Evolutionary conservation across 2,329 filamentous ascomycete genomes (phyloP).

Genomic region (Bisporella sp.): DNA sequence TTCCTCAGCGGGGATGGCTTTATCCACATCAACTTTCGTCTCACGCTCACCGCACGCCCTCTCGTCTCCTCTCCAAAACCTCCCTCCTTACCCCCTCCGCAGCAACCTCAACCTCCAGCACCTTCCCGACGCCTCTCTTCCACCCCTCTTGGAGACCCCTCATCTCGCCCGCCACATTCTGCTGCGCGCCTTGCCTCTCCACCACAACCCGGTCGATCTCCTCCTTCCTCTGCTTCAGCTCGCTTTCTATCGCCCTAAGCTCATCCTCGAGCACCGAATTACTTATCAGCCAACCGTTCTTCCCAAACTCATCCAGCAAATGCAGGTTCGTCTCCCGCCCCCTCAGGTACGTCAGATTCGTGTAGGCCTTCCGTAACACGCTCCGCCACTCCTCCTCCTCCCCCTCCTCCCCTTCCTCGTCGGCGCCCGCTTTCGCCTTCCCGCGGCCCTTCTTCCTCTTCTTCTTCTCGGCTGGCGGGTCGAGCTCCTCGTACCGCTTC

Average conservation of each 20-base stretch:
- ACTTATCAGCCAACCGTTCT: constrained; percentile 84
- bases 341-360: constrained; percentile 49
- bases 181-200: constrained; percentile 62
- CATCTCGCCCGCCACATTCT: constrained; percentile 66
- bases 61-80: constrained; percentile 56
- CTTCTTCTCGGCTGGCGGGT: constrained; percentile 38
- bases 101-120: constrained; percentile 82
- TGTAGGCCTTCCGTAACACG: constrained; percentile 42
- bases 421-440: constrained; percentile 26
- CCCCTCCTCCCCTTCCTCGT: constrained; percentile 28
- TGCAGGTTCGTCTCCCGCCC: constrained; percentile 22
- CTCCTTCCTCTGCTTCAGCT: constrained; percentile 60
- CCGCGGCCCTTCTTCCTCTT: not conserved
- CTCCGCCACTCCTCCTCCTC: constrained; percentile 6
- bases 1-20: no score
- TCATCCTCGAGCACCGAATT: constrained; percentile 76
- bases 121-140: constrained; percentile 68
- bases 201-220: constrained; percentile 70
- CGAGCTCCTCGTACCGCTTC: constrained; percentile 74
- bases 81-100: constrained; percentile 64
- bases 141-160: constrained; percentile 68
- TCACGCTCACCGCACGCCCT: constrained; percentile 16
- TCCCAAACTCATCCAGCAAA: constrained; percentile 43
- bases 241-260: constrained; percentile 61
- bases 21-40: not conserved